Evolutionary conservation across 345 rosid species (phyloP).

Genomic region (Salix caprea): DNA sequence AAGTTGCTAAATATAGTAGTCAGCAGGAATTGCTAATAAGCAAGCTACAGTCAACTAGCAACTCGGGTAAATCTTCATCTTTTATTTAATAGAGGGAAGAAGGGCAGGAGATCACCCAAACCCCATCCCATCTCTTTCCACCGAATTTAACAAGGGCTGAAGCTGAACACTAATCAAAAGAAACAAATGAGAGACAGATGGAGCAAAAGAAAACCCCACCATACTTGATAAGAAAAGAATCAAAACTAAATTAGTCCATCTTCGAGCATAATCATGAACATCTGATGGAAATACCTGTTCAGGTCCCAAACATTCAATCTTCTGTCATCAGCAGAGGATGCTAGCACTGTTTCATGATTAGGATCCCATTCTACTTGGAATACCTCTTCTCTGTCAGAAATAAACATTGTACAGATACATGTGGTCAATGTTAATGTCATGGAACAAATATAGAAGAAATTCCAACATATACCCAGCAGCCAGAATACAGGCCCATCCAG

Average conservation of each 20-base stretch:
- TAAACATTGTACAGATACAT: neutral
- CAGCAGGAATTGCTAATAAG: neutral
- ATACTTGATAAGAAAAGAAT: neutral
- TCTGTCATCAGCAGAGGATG: conserved; percentile 89
- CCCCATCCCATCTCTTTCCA: neutral
- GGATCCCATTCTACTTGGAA: conserved; percentile 99
- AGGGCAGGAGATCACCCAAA: neutral
- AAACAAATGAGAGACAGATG: neutral
- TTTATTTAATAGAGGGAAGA: neutral
- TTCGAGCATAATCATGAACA: neutral
- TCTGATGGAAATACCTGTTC: conserved; percentile 51
- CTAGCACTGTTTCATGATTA: conserved; percentile 82
- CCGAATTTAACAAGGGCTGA: neutral
- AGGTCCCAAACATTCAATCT: conserved; percentile 94
- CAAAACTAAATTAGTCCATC: neutral
- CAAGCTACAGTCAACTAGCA: neutral
- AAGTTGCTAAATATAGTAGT: neutral
- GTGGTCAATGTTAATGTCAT: neutral
- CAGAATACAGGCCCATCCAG: neutral
- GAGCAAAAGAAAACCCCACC: neutral
- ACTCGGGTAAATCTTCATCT: neutral
- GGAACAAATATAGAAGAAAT: neutral
- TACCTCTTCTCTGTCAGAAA: conserved; percentile 68
- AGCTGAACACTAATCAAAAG: neutral
- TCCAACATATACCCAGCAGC: neutral